Conservation (phyloP, 257 asterid genomes). For the Paulownia fortunei region DNA sequence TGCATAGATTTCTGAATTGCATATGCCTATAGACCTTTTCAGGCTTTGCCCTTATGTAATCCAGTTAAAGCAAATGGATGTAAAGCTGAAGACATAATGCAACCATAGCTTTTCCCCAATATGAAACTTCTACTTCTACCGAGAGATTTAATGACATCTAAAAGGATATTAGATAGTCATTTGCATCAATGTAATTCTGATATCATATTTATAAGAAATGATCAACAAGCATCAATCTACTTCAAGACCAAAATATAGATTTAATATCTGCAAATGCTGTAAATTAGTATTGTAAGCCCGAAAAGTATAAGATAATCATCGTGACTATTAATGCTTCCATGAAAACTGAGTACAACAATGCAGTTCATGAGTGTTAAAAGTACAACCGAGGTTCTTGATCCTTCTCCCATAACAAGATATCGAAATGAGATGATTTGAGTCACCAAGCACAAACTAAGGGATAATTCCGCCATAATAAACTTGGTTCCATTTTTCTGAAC, state of each 20-base stretch:
- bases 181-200: neutral
- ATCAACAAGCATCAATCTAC: neutral
- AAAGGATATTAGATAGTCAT: neutral
- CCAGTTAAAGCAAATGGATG: no score
- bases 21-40: no score
- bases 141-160: neutral
- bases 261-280: neutral
- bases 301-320: neutral
- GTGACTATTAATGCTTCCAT: neutral
- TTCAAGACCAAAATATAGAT: neutral
- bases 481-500: neutral
- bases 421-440: neutral
- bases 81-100: no score
- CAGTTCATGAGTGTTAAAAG: neutral
- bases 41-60: no score
- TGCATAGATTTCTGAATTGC: no score
- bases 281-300: neutral
- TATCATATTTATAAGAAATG: neutral
- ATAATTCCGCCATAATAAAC: neutral
- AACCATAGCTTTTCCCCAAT: no score
- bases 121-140: neutral
- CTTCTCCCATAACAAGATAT: conserved; percentile 1
- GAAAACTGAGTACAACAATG: neutral
- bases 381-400: neutral
- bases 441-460: conserved; percentile 11